phyloP scores from a whole-genome alignment of 306 rosid species.

The Delonix regia region DNA sequence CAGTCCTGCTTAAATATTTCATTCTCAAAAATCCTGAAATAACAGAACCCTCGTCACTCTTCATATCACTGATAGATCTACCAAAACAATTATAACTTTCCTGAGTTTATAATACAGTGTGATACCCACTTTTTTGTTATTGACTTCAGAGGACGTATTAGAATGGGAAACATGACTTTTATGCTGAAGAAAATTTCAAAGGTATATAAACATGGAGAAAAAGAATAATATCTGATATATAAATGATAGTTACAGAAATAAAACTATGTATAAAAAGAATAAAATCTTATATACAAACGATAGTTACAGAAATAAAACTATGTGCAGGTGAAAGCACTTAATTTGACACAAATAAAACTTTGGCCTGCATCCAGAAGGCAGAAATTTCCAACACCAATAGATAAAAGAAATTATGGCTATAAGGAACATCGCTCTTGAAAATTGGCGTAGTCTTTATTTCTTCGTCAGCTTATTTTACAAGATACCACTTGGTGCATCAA shows the following conservation, averaged over 20 bases:
- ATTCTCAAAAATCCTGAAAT: conserved; percentile 81
- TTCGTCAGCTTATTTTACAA: not conserved
- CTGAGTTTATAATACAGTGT: conserved; percentile 1
- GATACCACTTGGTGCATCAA: not conserved
- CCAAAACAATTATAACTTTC: conserved; percentile 1
- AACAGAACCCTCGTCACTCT: conserved; percentile 25
- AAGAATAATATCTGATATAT: not conserved
- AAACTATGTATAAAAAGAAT: not conserved
- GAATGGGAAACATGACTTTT: not conserved
- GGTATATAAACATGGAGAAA: conserved; percentile 4
- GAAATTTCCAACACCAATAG: not conserved
- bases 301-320: not conserved
- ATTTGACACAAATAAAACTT: not conserved
- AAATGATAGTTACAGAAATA: not conserved
- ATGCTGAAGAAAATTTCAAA: not conserved
- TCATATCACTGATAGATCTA: conserved; percentile 18
- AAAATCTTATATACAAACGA: conserved; percentile 1
- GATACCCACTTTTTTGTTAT: not conserved
- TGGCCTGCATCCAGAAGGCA: not conserved
- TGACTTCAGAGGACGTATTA: not conserved
- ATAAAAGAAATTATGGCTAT: not conserved
- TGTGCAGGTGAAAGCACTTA: not conserved
- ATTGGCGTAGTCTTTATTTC: not conserved
- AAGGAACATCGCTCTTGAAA: not conserved
- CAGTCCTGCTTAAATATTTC: conserved; percentile 86